A percentile compares a stretch with the other conserved stretches of the same genome.
These are phyloP conservation scores for Tolypocladium capitatum DNA, from an alignment of 2,329 filamentous ascomycete species.

Conservation along the genomic window DNA sequence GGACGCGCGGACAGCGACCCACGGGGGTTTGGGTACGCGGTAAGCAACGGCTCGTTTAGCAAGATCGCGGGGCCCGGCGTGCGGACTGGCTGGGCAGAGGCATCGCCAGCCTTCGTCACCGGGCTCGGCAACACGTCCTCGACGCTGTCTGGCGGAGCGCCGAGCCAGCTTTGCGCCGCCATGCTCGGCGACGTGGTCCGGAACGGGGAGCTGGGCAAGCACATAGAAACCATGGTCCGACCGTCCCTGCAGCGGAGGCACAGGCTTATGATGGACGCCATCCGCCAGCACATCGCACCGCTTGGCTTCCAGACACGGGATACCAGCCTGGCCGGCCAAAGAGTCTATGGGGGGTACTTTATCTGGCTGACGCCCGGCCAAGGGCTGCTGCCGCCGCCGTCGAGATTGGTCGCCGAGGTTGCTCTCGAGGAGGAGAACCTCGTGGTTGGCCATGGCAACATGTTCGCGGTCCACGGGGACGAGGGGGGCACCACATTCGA, in stretches of 20 bases:
- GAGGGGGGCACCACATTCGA: conserved; percentile 40
- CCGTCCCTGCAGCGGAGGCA: conserved; percentile 34
- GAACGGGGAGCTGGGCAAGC: conserved; percentile 28
- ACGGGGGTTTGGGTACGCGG: conserved; percentile 55
- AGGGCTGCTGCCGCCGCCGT: conserved; percentile 28
- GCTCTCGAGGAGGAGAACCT: conserved; percentile 52
- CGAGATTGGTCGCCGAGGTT: conserved; percentile 40
- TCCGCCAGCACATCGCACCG: conserved; percentile 46
- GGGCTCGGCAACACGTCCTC: conserved; percentile 40
- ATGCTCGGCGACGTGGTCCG: conserved; percentile 35
- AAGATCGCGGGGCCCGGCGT: conserved; percentile 76
- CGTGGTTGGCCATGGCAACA: conserved; percentile 51
- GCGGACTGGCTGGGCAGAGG: conserved; percentile 81
- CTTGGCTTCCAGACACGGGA: conserved; percentile 39
- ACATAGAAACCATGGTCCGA: conserved; percentile 27
- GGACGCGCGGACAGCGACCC: conserved; percentile 36
- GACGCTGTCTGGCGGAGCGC: conserved; percentile 43
- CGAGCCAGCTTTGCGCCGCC: conserved; percentile 40
- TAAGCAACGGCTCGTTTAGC: conserved; percentile 82
- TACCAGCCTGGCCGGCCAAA: conserved; percentile 23
- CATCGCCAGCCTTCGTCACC: conserved; percentile 38
- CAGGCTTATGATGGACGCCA: conserved; percentile 39
- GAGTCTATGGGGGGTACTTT: conserved; percentile 69
- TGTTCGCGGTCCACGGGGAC: conserved; percentile 56
- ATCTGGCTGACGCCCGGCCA: conserved; percentile 61